Conservation (phyloP, 495 filamentous ascomycete species). For the Parachaetomium inaequale region DNA sequence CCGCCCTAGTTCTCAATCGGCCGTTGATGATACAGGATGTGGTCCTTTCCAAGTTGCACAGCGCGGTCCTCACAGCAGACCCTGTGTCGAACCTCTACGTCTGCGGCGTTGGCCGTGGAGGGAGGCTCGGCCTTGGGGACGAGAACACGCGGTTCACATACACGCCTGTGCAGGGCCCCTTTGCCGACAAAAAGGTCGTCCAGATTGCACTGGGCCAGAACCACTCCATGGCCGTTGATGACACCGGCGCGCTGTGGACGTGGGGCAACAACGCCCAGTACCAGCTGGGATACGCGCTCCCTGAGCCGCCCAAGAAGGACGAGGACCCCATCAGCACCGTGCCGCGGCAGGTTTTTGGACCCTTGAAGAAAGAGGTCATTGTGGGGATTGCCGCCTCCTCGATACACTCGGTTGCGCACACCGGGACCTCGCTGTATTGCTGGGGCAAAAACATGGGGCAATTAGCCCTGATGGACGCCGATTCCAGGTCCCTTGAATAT, state of each 20-base stretch:
- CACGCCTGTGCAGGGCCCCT: constrained; percentile 67
- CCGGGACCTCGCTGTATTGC: constrained; percentile 74
- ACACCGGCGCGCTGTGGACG: constrained; percentile 77
- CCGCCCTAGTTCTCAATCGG: constrained; percentile 62
- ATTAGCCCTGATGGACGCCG: constrained; percentile 88
- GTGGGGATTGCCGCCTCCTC: constrained; percentile 85
- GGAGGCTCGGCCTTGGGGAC: constrained; percentile 84
- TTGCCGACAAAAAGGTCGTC: constrained; percentile 65
- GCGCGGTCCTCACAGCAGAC: constrained; percentile 84
- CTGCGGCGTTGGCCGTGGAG: constrained; percentile 88
- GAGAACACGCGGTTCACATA: constrained; percentile 84
- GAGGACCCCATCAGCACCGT: constrained; percentile 76
- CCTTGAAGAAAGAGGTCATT: constrained; percentile 79
- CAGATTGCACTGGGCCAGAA: constrained; percentile 82
- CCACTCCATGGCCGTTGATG: constrained; percentile 80
- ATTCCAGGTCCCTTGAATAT: constrained; percentile 80
- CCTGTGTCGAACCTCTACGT: constrained; percentile 88
- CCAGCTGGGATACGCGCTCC: constrained; percentile 78
- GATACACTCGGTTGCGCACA: constrained; percentile 88
- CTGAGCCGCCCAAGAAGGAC: constrained; percentile 53
- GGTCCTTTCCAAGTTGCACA: constrained; percentile 86
- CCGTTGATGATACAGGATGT: constrained; percentile 72
- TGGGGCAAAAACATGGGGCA: constrained; percentile 97
- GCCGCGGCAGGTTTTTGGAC: constrained; percentile 86
- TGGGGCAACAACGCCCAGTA: constrained; percentile 89